Evolutionary conservation across 2,329 filamentous ascomycete species (phyloP).

Genomic region (Dactylellina cionopaga): DNA sequence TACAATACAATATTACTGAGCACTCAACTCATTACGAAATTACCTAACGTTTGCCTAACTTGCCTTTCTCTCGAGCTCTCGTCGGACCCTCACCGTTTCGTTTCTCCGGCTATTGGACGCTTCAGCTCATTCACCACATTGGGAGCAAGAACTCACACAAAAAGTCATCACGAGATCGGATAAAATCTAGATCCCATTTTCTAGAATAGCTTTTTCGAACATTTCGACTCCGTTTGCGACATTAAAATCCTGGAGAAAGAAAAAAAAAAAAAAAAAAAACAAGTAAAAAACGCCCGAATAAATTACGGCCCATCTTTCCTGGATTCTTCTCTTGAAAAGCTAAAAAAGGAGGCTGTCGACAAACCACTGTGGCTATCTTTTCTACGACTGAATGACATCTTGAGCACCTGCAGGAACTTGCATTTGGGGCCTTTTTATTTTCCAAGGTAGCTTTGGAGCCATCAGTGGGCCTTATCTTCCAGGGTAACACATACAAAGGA

Average conservation of each 20-base stretch:
- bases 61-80: conserved; percentile 11
- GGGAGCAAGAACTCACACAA: conserved; percentile 41
- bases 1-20: too few relatives aligned
- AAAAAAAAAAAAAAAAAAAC: conserved; percentile 1
- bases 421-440: neutral
- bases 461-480: conserved; percentile 47
- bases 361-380: neutral
- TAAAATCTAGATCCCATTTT: conserved; percentile 9
- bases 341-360: conserved; percentile 4
- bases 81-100: conserved; percentile 46
- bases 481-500: conserved; percentile 23
- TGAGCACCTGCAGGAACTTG: conserved; percentile 15
- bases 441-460: conserved; percentile 13
- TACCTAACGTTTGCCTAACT: conserved; percentile 19
- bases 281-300: neutral
- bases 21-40: too few relatives aligned
- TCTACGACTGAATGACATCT: conserved; percentile 3
- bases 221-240: conserved; percentile 5
- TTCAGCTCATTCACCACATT: conserved; percentile 30
- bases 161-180: conserved; percentile 42
- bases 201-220: conserved; percentile 1
- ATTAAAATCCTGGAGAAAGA: conserved; percentile 23
- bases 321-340: neutral
- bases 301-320: neutral
- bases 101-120: conserved; percentile 46